Conservation (phyloP, 2,329 filamentous ascomycete species). For the Penicillium digitatum region DNA sequence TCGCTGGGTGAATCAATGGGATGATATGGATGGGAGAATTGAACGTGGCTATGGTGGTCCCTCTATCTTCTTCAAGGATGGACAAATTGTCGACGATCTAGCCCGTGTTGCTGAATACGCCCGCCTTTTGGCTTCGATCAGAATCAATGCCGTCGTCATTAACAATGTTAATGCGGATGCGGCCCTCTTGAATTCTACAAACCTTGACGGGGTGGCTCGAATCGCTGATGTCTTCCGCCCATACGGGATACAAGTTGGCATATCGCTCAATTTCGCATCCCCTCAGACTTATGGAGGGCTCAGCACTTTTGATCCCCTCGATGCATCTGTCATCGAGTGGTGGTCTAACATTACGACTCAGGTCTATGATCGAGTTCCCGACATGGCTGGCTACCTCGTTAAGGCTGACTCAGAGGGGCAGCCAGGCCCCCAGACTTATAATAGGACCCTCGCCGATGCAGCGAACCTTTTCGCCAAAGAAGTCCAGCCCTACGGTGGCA, state of each 20-base stretch:
- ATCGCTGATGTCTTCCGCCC: slow-evolving; percentile 65
- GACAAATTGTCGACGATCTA: slow-evolving; percentile 54
- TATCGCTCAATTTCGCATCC: slow-evolving; percentile 66
- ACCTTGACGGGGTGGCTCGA: slow-evolving; percentile 58
- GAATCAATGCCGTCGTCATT: slow-evolving; percentile 63
- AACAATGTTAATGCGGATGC: slow-evolving; percentile 71
- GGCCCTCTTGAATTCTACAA: slow-evolving; percentile 52
- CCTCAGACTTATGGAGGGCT: slow-evolving; percentile 56
- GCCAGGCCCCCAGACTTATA: slow-evolving; percentile 65
- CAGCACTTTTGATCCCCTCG: slow-evolving; percentile 62
- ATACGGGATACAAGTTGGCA: slow-evolving; percentile 62
- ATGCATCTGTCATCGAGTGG: slow-evolving; percentile 57
- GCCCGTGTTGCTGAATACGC: slow-evolving; percentile 60
- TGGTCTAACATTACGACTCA: slow-evolving; percentile 59
- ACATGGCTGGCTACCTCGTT: slow-evolving; percentile 65
- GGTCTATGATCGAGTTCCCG: slow-evolving; percentile 60
- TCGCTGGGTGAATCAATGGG: slow-evolving; percentile 70
- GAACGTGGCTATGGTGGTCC: slow-evolving; percentile 65
- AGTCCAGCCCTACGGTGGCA: slow-evolving; percentile 55
- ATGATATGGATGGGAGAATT: slow-evolving; percentile 64
- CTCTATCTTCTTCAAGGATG: slow-evolving; percentile 65
- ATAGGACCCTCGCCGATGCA: slow-evolving; percentile 63
- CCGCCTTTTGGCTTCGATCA: slow-evolving; percentile 62
- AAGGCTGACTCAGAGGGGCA: slow-evolving; percentile 72
- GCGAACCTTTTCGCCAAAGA: slow-evolving; percentile 65